Evolutionary conservation across 129 eudicot species (phyloP).

Genomic region (Ambrosia trifida): DNA sequence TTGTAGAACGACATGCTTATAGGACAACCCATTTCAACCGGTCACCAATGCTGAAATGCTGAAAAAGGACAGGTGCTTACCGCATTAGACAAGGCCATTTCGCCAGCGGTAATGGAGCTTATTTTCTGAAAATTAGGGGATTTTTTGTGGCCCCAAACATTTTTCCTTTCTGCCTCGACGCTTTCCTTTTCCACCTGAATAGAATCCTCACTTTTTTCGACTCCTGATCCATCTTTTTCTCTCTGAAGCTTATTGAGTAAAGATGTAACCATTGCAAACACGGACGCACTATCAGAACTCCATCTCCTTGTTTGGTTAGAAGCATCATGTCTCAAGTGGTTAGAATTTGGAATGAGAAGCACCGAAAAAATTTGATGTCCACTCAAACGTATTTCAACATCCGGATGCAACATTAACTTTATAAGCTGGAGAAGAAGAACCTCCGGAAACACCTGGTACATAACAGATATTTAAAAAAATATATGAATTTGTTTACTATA

Average conservation of each 20-base stretch:
- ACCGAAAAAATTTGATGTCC: slow-evolving; percentile 84
- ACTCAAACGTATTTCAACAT: slow-evolving; percentile 79
- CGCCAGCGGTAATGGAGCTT: slow-evolving; percentile 68
- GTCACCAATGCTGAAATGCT: slow-evolving; percentile 5
- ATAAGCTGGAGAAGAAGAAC: slow-evolving; percentile 79
- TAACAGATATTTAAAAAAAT: background rate
- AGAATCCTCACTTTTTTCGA: slow-evolving; percentile 38
- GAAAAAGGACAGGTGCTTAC: slow-evolving; percentile 39
- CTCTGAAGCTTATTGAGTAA: slow-evolving; percentile 81
- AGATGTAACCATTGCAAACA: slow-evolving; percentile 67
- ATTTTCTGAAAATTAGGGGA: slow-evolving; percentile 77
- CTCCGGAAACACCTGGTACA: slow-evolving; percentile 81
- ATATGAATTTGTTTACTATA: background rate
- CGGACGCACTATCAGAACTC: slow-evolving; percentile 63
- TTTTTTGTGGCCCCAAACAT: slow-evolving; percentile 64
- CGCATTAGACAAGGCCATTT: slow-evolving; percentile 56
- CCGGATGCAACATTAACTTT: slow-evolving; percentile 81
- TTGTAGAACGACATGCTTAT: background rate
- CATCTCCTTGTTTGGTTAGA: slow-evolving; percentile 60
- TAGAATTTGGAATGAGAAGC: slow-evolving; percentile 76
- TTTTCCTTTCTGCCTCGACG: slow-evolving; percentile 58
- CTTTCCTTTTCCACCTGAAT: slow-evolving; percentile 43
- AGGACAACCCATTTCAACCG: background rate
- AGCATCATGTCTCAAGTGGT: slow-evolving; percentile 55
- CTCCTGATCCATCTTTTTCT: slow-evolving; percentile 58